A percentile compares a stretch with the other conserved stretches of the same genome.
phyloP scores from a whole-genome alignment of 768 basidiomycete genomes.

The Antrodiella citrinella region DNA sequence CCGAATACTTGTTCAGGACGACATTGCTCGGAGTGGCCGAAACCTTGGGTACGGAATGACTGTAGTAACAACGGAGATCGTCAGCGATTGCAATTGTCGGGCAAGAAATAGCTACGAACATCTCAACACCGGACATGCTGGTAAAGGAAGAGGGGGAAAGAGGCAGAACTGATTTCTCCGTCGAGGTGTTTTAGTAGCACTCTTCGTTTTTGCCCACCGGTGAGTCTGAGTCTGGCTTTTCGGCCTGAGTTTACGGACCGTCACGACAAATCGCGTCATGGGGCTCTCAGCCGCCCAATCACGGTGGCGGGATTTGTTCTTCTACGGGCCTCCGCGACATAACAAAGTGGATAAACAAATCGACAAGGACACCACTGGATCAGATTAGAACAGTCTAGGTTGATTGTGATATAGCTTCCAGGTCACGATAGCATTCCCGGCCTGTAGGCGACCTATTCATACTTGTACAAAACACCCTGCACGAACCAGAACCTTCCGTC shows the following conservation, averaged over 20 bases:
- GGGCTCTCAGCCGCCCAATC: background rate
- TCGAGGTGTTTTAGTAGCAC: background rate
- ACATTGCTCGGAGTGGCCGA: constrained; percentile 25
- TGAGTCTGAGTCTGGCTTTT: background rate
- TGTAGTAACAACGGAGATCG: constrained; percentile 18
- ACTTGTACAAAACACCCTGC: too few species aligned
- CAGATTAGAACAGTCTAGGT: background rate
- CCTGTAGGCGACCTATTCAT: too few species aligned
- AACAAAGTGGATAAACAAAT: background rate
- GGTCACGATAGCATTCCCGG: too few species aligned
- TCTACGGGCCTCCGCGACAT: background rate
- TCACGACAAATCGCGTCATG: background rate
- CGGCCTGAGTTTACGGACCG: background rate
- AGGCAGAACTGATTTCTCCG: background rate
- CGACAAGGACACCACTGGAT: background rate
- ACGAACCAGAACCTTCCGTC: background rate
- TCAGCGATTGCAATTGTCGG: constrained; percentile 14
- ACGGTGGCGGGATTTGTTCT: background rate
- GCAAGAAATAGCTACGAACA: constrained; percentile 32
- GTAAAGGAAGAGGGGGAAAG: constrained; percentile 2
- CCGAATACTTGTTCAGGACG: constrained; percentile 69
- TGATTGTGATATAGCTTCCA: background rate
- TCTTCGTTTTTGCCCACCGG: background rate
- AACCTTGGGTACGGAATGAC: constrained; percentile 34
- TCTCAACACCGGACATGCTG: constrained; percentile 52